Conservation (phyloP, 2,329 filamentous ascomycete species). For the Kalaharituber pfeilii region DNA sequence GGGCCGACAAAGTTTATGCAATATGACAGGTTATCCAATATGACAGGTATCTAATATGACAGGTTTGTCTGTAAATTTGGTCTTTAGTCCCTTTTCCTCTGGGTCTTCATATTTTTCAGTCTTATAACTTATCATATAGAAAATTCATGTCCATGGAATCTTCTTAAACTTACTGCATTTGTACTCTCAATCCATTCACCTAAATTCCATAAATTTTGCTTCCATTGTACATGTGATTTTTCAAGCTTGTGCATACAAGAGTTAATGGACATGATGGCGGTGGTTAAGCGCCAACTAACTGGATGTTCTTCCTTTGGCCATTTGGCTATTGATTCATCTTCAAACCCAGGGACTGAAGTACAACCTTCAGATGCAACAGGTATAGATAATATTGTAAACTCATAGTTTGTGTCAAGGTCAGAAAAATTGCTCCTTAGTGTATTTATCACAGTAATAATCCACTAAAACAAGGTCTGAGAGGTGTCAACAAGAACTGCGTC, state of each 20-base stretch:
- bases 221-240: background rate
- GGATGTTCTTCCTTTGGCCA: background rate
- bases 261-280: background rate
- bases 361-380: background rate
- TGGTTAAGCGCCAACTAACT: background rate
- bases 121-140: background rate
- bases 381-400: no score
- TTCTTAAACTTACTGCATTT: background rate
- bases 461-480: background rate
- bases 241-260: background rate
- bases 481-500: background rate
- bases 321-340: background rate
- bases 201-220: background rate
- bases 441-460: background rate
- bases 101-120: background rate
- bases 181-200: background rate
- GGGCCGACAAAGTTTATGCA: no score
- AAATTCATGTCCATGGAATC: background rate
- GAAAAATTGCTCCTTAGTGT: no score
- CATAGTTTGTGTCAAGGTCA: no score
- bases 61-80: no score
- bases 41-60: no score
- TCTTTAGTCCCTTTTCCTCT: background rate
- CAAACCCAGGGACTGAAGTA: no score
- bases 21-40: no score